These are phyloP conservation scores for Penicillium chermesinum DNA, from an alignment of 495 filamentous ascomycete species.

Conservation along the genomic window DNA sequence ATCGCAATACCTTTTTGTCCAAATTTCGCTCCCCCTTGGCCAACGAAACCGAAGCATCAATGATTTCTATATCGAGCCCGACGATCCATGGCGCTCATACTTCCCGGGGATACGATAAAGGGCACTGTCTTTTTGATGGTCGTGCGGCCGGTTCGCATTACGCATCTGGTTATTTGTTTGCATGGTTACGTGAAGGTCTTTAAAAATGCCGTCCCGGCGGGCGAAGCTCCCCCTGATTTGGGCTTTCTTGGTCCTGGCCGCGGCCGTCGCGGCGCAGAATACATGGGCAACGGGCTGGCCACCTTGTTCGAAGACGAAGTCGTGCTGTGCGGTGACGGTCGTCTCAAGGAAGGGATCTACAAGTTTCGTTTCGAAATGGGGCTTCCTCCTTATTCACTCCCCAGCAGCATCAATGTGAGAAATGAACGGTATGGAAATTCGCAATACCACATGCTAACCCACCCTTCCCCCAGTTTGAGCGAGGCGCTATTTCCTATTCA, in stretches of 20 bases:
- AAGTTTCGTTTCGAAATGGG: slow-evolving; percentile 89
- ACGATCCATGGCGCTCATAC: slow-evolving; percentile 87
- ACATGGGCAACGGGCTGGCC: slow-evolving; percentile 75
- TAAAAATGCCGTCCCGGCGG: slow-evolving; percentile 63
- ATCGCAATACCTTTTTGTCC: slow-evolving; percentile 50
- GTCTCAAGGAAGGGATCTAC: slow-evolving; percentile 77
- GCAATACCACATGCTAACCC: slow-evolving; percentile 5
- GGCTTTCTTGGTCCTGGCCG: slow-evolving; percentile 47
- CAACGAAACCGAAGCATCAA: slow-evolving; percentile 66
- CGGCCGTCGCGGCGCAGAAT: slow-evolving; percentile 57
- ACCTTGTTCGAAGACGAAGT: slow-evolving; percentile 88
- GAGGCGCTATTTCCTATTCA: slow-evolving; percentile 86
- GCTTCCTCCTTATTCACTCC: slow-evolving; percentile 71
- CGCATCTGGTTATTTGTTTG: slow-evolving; percentile 81
- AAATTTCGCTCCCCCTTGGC: slow-evolving; percentile 58
- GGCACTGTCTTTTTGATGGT: slow-evolving; percentile 79
- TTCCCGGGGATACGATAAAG: slow-evolving; percentile 60
- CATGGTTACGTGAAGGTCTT: slow-evolving; percentile 88
- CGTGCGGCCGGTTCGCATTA: slow-evolving; percentile 76
- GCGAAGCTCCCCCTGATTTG: slow-evolving; percentile 49
- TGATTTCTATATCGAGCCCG: slow-evolving; percentile 70
- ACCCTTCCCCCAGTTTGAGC: slow-evolving; percentile 71
- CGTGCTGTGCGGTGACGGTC: slow-evolving; percentile 84
- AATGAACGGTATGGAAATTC: not conserved
- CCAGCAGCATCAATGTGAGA: slow-evolving; percentile 90